A percentile compares a stretch with the other conserved stretches of the same genome.
phyloP scores from a whole-genome alignment of 2,329 filamentous ascomycete genomes.

The Nemania diffusa region DNA sequence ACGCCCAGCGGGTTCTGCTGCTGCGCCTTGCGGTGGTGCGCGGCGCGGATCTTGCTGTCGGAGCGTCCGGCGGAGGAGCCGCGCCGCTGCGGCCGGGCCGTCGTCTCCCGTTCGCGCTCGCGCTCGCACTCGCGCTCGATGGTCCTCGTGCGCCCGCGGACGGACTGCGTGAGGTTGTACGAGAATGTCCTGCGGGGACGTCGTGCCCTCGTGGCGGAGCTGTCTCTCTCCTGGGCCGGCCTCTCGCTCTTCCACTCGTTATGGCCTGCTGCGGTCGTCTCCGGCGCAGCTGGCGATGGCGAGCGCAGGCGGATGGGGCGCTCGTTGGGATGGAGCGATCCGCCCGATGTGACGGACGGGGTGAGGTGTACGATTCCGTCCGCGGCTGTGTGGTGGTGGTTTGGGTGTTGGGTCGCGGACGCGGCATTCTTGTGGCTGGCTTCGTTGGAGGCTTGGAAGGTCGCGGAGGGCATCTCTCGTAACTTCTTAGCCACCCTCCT shows the following conservation, averaged over 20 bases:
- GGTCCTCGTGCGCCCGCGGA: constrained; percentile 14
- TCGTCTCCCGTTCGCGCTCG: constrained; percentile 14
- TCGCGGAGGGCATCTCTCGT: constrained; percentile 58
- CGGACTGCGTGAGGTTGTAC: constrained; percentile 25
- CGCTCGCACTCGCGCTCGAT: constrained; percentile 11
- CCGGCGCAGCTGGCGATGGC: constrained; percentile 21
- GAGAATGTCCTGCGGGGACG: constrained; percentile 35
- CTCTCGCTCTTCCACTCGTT: not conserved
- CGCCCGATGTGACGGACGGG: constrained; percentile 29
- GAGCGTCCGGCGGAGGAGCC: constrained; percentile 11
- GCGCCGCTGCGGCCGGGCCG: not conserved
- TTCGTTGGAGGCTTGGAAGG: constrained; percentile 22
- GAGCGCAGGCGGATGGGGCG: constrained; percentile 33
- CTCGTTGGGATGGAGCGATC: constrained; percentile 26
- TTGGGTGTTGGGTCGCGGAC: not conserved
- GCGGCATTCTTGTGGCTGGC: constrained; percentile 12
- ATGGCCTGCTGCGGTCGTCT: not conserved
- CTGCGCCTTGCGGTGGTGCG: not conserved
- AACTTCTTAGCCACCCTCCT: constrained; percentile 62
- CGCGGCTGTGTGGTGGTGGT: not conserved
- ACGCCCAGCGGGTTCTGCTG: constrained; percentile 18
- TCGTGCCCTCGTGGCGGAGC: not conserved
- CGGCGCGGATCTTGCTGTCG: not conserved
- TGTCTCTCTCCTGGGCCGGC: not conserved
- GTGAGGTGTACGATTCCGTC: constrained; percentile 37